Conservation (phyloP, 306 rosid species). For the Lotus japonicus region DNA sequence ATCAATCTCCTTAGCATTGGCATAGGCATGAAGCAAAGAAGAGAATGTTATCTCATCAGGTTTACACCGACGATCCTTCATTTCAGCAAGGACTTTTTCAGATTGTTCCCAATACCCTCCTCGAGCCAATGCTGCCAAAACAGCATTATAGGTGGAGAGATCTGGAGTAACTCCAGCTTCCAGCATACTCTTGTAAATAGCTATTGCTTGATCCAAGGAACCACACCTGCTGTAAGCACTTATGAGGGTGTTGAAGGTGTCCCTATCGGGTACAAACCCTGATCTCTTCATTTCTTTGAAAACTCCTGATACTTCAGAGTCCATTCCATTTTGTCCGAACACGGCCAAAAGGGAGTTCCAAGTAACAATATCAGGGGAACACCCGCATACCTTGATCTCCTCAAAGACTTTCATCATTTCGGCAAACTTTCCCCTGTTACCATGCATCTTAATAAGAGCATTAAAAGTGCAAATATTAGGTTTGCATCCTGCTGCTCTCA, state of each 20-base stretch:
- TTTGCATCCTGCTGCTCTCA: conserved; percentile 64
- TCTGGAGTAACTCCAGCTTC: conserved; percentile 87
- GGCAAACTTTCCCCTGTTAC: conserved; percentile 70
- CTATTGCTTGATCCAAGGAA: conserved; percentile 76
- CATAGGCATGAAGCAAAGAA: conserved; percentile 89
- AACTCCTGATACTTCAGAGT: conserved; percentile 69
- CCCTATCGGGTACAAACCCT: conserved; percentile 90
- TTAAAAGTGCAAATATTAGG: conserved; percentile 87
- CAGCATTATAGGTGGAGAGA: conserved; percentile 81
- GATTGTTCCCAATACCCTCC: conserved; percentile 92
- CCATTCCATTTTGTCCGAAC: conserved; percentile 89
- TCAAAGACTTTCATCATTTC: conserved; percentile 91
- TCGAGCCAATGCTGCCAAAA: conserved; percentile 87
- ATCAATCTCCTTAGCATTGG: conserved; percentile 73
- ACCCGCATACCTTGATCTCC: conserved; percentile 52
- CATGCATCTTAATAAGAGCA: conserved; percentile 89
- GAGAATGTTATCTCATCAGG: conserved; percentile 81
- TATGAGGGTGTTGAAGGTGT: conserved; percentile 78
- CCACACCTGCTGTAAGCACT: conserved; percentile 92
- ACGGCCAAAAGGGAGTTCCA: conserved; percentile 94
- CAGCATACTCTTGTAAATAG: conserved; percentile 71
- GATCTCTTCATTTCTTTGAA: conserved; percentile 94
- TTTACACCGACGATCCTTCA: conserved; percentile 66
- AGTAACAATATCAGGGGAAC: conserved; percentile 80
- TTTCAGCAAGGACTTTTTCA: conserved; percentile 76